These are phyloP conservation scores for Lachnellula hyalina DNA, from an alignment of 2,329 filamentous ascomycete genomes.

Conservation along the genomic window DNA sequence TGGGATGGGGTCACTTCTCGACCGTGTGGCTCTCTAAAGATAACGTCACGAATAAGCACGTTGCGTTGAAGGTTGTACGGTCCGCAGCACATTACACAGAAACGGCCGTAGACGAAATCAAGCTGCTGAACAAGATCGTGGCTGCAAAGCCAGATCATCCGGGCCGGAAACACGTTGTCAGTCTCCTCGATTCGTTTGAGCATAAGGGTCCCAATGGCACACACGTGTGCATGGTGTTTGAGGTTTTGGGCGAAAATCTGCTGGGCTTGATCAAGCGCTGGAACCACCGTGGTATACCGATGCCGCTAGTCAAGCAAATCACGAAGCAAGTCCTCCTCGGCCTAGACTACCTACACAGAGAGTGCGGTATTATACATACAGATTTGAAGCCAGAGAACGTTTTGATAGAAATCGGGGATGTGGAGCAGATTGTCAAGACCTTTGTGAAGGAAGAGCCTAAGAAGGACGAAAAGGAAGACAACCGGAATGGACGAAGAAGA, in stretches of 20 bases:
- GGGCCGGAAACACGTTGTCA: constrained; percentile 91
- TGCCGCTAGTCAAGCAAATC: constrained; percentile 96
- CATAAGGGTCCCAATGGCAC: constrained; percentile 95
- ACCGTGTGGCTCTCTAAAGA: constrained; percentile 85
- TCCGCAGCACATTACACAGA: constrained; percentile 98
- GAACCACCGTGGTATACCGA: constrained; percentile 96
- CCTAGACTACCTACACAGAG: constrained; percentile 91
- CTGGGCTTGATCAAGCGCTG: constrained; percentile 94
- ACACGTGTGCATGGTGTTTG: constrained; percentile 99
- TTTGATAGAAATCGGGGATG: constrained; percentile 96
- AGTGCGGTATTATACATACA: constrained; percentile 98
- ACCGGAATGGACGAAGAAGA: constrained; percentile 84
- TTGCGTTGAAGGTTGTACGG: constrained; percentile 95
- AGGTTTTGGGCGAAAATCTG: constrained; percentile 92
- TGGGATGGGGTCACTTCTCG: constrained; percentile 99
- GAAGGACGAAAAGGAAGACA: constrained; percentile 75
- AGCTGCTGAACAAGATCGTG: constrained; percentile 93
- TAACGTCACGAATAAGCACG: constrained; percentile 85
- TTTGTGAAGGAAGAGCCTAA: constrained; percentile 75
- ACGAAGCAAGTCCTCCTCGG: constrained; percentile 96
- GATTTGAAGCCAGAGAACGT: constrained; percentile 98
- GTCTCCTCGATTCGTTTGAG: constrained; percentile 92
- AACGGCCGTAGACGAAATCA: constrained; percentile 98
- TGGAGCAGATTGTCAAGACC: constrained; percentile 96
- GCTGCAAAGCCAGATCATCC: constrained; percentile 92